Evolutionary conservation across 768 basidiomycete species (phyloP).

Genomic region (Sarcodon aspratus): DNA sequence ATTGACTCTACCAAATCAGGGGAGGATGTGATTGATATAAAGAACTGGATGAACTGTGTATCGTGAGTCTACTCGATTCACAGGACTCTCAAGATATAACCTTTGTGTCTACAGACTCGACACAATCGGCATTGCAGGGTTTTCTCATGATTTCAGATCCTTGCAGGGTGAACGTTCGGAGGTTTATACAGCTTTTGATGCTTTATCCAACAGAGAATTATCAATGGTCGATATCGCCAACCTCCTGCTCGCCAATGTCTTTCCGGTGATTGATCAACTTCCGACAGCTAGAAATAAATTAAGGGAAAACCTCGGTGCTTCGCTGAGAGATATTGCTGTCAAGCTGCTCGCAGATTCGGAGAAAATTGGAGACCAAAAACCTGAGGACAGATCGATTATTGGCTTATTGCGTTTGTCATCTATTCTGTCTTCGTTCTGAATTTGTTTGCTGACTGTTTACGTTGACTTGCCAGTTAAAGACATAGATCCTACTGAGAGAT

Average conservation of each 20-base stretch:
- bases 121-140: constrained; percentile 46
- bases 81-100: too few relatives aligned
- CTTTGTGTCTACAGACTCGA: constrained; percentile 29
- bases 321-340: constrained; percentile 19
- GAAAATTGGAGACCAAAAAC: constrained; percentile 10
- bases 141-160: constrained; percentile 44
- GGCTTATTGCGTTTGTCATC: constrained; percentile 21
- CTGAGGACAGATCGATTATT: constrained; percentile 25
- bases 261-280: constrained; percentile 16
- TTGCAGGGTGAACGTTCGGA: constrained; percentile 34
- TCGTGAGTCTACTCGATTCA: constrained; percentile 18
- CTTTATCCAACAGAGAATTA: constrained; percentile 4
- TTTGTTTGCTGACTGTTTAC: too few relatives aligned
- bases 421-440: too few relatives aligned
- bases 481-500: constrained; percentile 14
- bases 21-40: too few relatives aligned
- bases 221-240: constrained; percentile 16
- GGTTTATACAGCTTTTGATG: constrained; percentile 18
- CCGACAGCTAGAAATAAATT: constrained; percentile 12
- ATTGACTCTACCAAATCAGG: constrained; percentile 9
- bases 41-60: constrained; percentile 28
- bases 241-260: constrained; percentile 20
- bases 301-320: constrained; percentile 8
- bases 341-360: constrained; percentile 19
- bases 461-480: constrained; percentile 22